These are phyloP conservation scores for Alliaria petiolata DNA, from an alignment of 345 rosid genomes.

Conservation along the genomic window DNA sequence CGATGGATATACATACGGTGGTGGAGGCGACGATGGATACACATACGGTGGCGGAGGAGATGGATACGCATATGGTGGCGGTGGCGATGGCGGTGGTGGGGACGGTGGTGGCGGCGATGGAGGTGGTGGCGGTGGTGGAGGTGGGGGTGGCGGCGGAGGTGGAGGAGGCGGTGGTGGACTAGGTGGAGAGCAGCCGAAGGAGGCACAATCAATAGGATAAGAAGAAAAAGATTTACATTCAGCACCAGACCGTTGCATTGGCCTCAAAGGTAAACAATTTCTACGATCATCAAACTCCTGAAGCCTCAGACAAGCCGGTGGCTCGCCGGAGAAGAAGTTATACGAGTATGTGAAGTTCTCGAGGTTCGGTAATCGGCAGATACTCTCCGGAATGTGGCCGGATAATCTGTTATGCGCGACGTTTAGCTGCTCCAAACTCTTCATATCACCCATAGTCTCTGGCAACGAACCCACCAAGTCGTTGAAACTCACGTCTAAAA, in stretches of 20 bases:
- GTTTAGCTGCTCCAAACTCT: constrained; percentile 75
- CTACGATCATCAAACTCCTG: constrained; percentile 45
- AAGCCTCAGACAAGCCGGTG: constrained; percentile 52
- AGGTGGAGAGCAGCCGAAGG: constrained; percentile 49
- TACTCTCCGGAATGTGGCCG: constrained; percentile 58
- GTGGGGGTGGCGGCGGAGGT: neutral
- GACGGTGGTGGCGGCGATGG: neutral
- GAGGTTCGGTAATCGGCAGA: constrained; percentile 59
- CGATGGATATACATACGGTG: neutral
- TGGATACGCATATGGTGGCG: neutral
- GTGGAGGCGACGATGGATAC: constrained; percentile 11
- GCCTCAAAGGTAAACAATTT: constrained; percentile 66
- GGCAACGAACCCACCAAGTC: constrained; percentile 67
- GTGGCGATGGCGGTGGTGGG: neutral
- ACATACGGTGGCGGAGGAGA: constrained; percentile 20
- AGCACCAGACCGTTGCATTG: constrained; percentile 51
- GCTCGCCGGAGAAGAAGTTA: constrained; percentile 64
- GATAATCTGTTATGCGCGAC: constrained; percentile 59
- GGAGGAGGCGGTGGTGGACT: constrained; percentile 26
- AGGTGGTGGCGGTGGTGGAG: neutral
- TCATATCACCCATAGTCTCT: constrained; percentile 58
- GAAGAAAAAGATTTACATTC: constrained; percentile 60
- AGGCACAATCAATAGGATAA: constrained; percentile 49
- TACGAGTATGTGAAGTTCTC: constrained; percentile 72
- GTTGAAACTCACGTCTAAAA: constrained; percentile 71